These are phyloP conservation scores for Blastobotrys serpentis DNA, from an alignment of 1,139 yeast species.

Conservation along the genomic window DNA sequence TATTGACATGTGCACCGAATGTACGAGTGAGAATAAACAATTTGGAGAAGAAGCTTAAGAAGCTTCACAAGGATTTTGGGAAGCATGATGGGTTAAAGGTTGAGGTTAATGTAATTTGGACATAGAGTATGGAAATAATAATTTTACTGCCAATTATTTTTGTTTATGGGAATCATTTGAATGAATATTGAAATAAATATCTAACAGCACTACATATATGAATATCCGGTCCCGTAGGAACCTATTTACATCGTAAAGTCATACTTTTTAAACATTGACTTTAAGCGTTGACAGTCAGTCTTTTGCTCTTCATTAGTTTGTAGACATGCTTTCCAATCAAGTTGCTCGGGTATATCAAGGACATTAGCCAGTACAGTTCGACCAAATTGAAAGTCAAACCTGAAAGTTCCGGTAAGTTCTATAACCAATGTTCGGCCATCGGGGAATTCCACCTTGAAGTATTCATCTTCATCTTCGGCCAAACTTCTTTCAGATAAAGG, in stretches of 20 bases:
- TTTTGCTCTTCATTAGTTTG: slow-evolving; percentile 60
- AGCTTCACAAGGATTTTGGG: slow-evolving; percentile 34
- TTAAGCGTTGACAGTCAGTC: slow-evolving; percentile 58
- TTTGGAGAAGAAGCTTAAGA: slow-evolving; percentile 34
- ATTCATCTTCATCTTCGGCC: slow-evolving; percentile 22
- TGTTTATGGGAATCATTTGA: no score
- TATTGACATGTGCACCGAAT: slow-evolving; percentile 33
- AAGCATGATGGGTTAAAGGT: slow-evolving; percentile 23
- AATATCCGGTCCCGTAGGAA: no score
- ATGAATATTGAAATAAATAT: no score
- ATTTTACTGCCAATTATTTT: no score
- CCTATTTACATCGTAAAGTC: slow-evolving; percentile 42
- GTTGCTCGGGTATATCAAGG: slow-evolving; percentile 52
- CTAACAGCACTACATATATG: no score
- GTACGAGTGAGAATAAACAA: slow-evolving; percentile 31
- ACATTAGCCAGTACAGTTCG: slow-evolving; percentile 68
- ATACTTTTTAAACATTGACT: slow-evolving; percentile 46
- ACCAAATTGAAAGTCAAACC: slow-evolving; percentile 73
- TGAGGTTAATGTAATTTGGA: slow-evolving; percentile 31
- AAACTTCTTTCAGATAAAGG: slow-evolving; percentile 14
- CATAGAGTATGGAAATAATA: background rate
- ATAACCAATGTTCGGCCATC: slow-evolving; percentile 20
- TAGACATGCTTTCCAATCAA: slow-evolving; percentile 72
- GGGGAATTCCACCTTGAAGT: slow-evolving; percentile 24
- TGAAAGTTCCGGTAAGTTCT: slow-evolving; percentile 20